Conservation (phyloP, 306 rosid species). For the Quercus cerris region DNA sequence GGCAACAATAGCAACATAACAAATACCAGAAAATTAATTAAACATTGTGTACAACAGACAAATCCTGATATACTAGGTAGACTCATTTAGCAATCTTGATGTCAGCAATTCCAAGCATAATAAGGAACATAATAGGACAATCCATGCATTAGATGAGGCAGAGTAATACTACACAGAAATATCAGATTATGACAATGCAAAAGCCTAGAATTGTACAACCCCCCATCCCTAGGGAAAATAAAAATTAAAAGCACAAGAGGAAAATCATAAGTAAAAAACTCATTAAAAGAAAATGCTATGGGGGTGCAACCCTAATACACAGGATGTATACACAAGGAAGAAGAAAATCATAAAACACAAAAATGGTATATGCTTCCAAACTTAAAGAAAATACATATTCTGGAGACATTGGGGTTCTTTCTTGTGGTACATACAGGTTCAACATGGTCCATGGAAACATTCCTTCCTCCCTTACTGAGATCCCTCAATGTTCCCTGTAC, state of each 20-base stretch:
- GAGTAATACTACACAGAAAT: neutral
- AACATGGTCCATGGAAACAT: slow-evolving; percentile 50
- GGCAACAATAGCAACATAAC: neutral
- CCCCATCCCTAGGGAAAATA: neutral
- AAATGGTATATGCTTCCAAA: slow-evolving; percentile 8
- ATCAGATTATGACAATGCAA: neutral
- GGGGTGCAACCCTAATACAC: too few species aligned
- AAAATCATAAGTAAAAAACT: neutral
- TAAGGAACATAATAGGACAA: neutral
- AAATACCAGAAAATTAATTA: neutral
- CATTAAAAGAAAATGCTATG: too few species aligned
- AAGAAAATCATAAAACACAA: neutral
- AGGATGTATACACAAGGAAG: neutral
- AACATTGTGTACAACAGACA: neutral
- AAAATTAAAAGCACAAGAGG: neutral
- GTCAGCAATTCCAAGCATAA: neutral
- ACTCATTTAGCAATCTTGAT: neutral
- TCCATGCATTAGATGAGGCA: neutral
- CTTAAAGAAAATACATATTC: neutral
- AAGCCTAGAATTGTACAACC: neutral
- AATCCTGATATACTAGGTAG: neutral
- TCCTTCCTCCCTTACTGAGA: slow-evolving; percentile 92
- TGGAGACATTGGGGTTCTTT: neutral
- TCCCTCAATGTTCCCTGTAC: slow-evolving; percentile 92
- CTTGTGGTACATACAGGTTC: slow-evolving; percentile 55